Conservation (phyloP, 176 grass and related monocot species). For the Saccharum officinarum region DNA sequence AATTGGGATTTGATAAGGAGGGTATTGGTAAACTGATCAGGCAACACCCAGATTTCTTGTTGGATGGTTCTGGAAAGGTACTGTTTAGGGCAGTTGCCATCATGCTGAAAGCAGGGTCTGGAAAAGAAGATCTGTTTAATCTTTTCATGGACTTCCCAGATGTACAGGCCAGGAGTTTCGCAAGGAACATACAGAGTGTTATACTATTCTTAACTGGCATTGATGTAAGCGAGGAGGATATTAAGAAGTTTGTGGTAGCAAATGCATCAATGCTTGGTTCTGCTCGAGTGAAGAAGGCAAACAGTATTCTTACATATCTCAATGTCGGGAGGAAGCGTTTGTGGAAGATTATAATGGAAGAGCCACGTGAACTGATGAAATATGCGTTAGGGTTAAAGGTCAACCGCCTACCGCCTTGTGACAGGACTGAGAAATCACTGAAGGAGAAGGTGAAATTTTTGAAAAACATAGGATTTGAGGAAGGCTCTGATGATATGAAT, state of each 20-base stretch:
- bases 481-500: conserved; percentile 53
- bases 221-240: conserved; percentile 35
- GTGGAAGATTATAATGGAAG: conserved; percentile 53
- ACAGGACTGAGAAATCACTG: conserved; percentile 25
- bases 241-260: conserved; percentile 51
- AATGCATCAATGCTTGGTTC: conserved; percentile 52
- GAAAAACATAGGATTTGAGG: conserved; percentile 51
- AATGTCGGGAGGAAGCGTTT: conserved; percentile 45
- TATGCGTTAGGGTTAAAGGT: conserved; percentile 52
- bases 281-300: conserved; percentile 42
- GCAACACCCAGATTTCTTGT: conserved; percentile 57
- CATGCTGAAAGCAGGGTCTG: conserved; percentile 52
- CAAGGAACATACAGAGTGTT: conserved; percentile 39
- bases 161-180: conserved; percentile 33
- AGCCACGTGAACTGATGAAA: conserved; percentile 47
- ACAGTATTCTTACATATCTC: conserved; percentile 47
- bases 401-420: conserved; percentile 19
- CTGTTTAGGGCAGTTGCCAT: conserved; percentile 40
- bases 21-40: conserved; percentile 46
- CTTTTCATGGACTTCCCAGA: conserved; percentile 62
- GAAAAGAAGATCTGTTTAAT: conserved; percentile 46
- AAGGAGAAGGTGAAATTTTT: conserved; percentile 50
- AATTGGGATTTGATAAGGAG: conserved; percentile 55
- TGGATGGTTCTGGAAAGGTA: conserved; percentile 62
- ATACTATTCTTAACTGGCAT: conserved; percentile 44